Base-by-base conservation (phyloP, 768 basidiomycete genomes). In the Hirschioporus abietinus region DNA sequence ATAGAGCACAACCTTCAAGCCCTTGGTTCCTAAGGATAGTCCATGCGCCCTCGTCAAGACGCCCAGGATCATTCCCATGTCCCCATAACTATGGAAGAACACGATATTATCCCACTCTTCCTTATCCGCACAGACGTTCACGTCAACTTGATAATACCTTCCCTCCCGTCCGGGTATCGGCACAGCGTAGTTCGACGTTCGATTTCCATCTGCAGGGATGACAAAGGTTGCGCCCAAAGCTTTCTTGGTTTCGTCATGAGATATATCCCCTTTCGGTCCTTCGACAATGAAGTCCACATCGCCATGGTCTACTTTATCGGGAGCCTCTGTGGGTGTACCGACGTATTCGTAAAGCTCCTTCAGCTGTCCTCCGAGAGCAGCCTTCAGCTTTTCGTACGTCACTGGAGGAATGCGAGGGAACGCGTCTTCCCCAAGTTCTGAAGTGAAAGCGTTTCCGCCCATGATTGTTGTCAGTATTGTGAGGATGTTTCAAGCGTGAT, bases 391-490 rank as follows among this genome's bases (percentile, higher is more conserved):
- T 15, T 72, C 58, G 73, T 92, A 92, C 62, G 85, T 78, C 0
- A 73, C 36, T 0, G 86, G 81, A n/a, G 85, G 81, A 63, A 92
- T 80, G 4, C 90, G 84, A 58, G 89, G 90, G 69, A 90, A 86
- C 0, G 83, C 76, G 12, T 73, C 77, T 10, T 79, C 65, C 9
- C 79, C 75, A 1, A 87, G 75, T 18, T 71, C 66, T 42, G 81
- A 75, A 60, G 78, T 75, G 76, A 92, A 91, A 5, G 89, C 89
- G 72, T 82, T 88, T 18, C 90, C 90, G 10, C 90, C 90, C 90
- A 91, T 91, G 67, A 58, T 71, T 30, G 30, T 15, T 52, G 12
- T 15, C 12, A 52, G 6, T 52, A 52, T 20, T 5, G 20, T 15
- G 42, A 15, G 12, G 1, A 52, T 12, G 12, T 5, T 52, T 15